Evolutionary conservation across 495 filamentous ascomycete genomes (phyloP), one percentile per base, ranked within the genome.

Genomic region (Lasiosphaeria hispida): DNA sequence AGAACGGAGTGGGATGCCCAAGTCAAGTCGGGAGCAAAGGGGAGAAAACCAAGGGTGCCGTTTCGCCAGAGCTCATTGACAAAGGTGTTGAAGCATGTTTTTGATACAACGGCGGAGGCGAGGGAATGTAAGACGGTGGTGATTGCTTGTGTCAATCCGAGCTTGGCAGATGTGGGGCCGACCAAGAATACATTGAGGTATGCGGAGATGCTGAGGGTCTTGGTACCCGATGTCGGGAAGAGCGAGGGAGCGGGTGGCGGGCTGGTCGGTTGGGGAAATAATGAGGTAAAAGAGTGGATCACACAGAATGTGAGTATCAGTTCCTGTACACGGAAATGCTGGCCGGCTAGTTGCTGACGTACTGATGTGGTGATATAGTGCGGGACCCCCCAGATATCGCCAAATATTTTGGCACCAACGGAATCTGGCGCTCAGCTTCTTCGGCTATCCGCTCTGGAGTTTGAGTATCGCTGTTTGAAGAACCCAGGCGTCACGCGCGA

Each of bases 11-110:
- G 10, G 17, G 48, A 51, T 51, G 23, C 41, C 9, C 34, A 33
- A 10, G n/a, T 23, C 7, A 19, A 13, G n/a, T 18, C 4, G 35
- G 17, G 7, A 38, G 23, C 15, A 10, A 42, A 36, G 37, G 30
- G 14, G 45, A 73, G 64, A 51, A 61, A 57, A 30, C 23, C 23
- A 5, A 30, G 23, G 23, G n/a, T 76, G 3, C 73, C 73, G 7
- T 76, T 67, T 39, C 64, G 69, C 1, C 60, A 65, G 14, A 71
- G 71, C 40, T 65, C 57, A 40, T 58, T 76, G 44, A 76, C 73
- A 1, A 73, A 71, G 58, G 68, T 73, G 15, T 61, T 17, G 53
- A 56, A 56, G 53, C 53, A 56, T 14, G 42, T 56, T 0, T 72
- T 73, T 57, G 67, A 72, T 39, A 58, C 65, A 5, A 30, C 23